Percentiles rank a stretch among this genome's conserved stretches.
Conservation (phyloP, 23 red algal genomes). For the Gracilaria domingensis region DNA sequence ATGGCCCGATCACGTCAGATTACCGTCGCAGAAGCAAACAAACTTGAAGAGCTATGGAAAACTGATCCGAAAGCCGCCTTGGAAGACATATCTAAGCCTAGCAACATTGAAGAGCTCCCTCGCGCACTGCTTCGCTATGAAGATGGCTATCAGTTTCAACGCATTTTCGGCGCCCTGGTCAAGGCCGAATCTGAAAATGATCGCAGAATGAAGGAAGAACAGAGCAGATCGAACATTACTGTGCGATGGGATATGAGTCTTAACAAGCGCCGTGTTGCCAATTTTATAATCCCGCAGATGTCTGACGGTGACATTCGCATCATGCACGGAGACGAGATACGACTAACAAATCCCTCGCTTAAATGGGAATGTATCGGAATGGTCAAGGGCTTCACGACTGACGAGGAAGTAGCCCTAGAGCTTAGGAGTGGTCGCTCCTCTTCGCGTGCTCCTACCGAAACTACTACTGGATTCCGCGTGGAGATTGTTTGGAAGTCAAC, state of each 20-base stretch:
- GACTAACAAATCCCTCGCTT: constrained; percentile 59
- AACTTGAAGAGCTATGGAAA: constrained; percentile 92
- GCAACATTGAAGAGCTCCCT: constrained; percentile 78
- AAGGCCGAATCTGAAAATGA: constrained; percentile 94
- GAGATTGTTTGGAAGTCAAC: constrained; percentile 97
- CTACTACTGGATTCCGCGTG: constrained; percentile 75
- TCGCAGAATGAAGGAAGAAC: constrained; percentile 90
- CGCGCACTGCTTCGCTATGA: constrained; percentile 81
- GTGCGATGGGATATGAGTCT: constrained; percentile 93
- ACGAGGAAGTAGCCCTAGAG: constrained; percentile 94
- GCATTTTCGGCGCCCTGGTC: constrained; percentile 75
- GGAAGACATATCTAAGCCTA: constrained; percentile 79
- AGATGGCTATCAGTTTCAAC: constrained; percentile 95
- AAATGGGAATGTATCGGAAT: constrained; percentile 92
- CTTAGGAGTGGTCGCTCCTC: constrained; percentile 80
- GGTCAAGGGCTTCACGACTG: constrained; percentile 91
- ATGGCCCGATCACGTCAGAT: constrained; percentile 87
- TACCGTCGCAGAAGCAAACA: constrained; percentile 64
- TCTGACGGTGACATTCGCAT: constrained; percentile 88
- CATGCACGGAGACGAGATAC: constrained; percentile 91
- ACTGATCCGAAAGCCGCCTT: constrained; percentile 77
- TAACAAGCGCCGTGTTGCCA: constrained; percentile 86
- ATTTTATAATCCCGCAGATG: constrained; percentile 88
- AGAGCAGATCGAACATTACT: constrained; percentile 80
- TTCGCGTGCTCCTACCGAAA: constrained; percentile 76